Conservation (phyloP, 805 yeast genomes). For the Yueomyces sp. region DNA sequence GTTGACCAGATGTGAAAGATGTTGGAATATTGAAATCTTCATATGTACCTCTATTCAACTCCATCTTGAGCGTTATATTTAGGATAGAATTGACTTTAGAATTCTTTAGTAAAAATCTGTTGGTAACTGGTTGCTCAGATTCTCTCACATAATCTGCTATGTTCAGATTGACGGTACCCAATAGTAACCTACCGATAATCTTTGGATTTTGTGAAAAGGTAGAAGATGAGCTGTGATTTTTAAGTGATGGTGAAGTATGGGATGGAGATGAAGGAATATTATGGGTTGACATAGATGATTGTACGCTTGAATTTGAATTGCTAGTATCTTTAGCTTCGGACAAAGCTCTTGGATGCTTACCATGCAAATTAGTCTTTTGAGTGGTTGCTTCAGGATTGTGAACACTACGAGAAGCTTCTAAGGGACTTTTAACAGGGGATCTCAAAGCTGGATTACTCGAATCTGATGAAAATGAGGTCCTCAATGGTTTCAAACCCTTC, state of each 20-base stretch:
- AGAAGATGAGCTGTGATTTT: background rate
- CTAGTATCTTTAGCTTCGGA: background rate
- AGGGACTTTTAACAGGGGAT: background rate
- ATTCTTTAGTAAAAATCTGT: slow-evolving; percentile 58
- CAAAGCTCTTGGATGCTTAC: background rate
- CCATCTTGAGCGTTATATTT: slow-evolving; percentile 42
- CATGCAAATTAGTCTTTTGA: background rate
- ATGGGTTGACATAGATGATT: background rate
- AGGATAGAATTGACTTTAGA: slow-evolving; percentile 78
- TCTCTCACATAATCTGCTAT: slow-evolving; percentile 52
- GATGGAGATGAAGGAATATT: background rate
- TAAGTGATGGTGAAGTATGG: background rate
- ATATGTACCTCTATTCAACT: slow-evolving; percentile 27
- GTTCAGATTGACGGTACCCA: slow-evolving; percentile 61
- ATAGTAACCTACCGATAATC: slow-evolving; percentile 26
- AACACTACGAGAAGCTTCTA: background rate
- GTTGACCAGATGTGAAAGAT: slow-evolving; percentile 11
- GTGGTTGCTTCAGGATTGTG: background rate
- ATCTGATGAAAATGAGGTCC: background rate
- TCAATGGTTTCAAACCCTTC: background rate
- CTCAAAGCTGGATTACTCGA: background rate
- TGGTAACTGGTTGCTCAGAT: slow-evolving; percentile 36
- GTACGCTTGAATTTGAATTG: background rate
- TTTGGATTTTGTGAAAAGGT: slow-evolving; percentile 8
- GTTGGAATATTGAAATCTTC: slow-evolving; percentile 14